Conservation (phyloP, 2,329 filamentous ascomycete genomes). For the Botrytis aclada region DNA sequence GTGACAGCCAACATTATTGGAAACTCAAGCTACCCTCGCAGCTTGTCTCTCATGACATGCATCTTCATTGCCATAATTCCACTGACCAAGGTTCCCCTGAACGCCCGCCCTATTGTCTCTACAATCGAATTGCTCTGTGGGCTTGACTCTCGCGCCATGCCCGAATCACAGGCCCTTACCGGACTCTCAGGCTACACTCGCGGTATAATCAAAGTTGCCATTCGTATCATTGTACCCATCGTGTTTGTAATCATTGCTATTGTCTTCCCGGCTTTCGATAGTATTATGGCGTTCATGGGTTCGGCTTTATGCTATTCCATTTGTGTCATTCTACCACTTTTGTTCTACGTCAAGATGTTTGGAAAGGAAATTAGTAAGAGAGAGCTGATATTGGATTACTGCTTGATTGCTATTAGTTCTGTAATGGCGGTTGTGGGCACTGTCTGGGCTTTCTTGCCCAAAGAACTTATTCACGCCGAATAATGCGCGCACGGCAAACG, state of each 20-base stretch:
- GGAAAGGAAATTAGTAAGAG: slow-evolving; percentile 61
- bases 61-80: slow-evolving; percentile 89
- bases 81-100: slow-evolving; percentile 90
- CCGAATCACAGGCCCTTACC: slow-evolving; percentile 47
- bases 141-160: slow-evolving; percentile 47
- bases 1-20: slow-evolving; percentile 86
- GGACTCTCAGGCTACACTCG: slow-evolving; percentile 57
- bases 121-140: slow-evolving; percentile 80
- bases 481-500: slow-evolving; percentile 24
- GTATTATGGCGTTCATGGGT: slow-evolving; percentile 75
- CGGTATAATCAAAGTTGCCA: slow-evolving; percentile 54
- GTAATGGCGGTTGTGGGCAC: slow-evolving; percentile 74
- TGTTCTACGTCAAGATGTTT: slow-evolving; percentile 90
- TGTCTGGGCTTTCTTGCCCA: slow-evolving; percentile 83
- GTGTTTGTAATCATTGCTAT: slow-evolving; percentile 74
- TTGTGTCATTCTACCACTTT: slow-evolving; percentile 84
- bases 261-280: slow-evolving; percentile 64
- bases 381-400: slow-evolving; percentile 67
- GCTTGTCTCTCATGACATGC: slow-evolving; percentile 74
- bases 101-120: slow-evolving; percentile 80
- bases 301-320: slow-evolving; percentile 90
- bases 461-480: slow-evolving; percentile 62
- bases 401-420: slow-evolving; percentile 66
- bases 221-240: slow-evolving; percentile 66
- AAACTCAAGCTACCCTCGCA: slow-evolving; percentile 68